Base-by-base conservation (phyloP, 805 yeast genomes). In the Monosporozyma unispora region DNA sequence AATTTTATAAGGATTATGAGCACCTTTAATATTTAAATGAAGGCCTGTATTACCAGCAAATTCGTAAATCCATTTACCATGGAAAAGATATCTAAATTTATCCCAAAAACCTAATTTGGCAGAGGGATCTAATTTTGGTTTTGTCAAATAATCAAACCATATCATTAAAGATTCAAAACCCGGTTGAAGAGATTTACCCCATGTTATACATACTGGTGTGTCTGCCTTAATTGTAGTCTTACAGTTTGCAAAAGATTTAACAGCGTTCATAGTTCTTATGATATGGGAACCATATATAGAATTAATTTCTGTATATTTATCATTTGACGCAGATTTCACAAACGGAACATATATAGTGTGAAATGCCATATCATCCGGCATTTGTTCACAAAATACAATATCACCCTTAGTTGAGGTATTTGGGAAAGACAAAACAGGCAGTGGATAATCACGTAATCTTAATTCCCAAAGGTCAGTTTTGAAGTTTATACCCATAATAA, bases 51-150 rank as follows among this genome's bases (percentile, higher is more conserved):
- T 50, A 46, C 73, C 69, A 2, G 69, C 61, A 52, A 82, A 72
- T 21, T 72, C 62, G 54, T 80, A 77, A 3, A 58, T 66, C 54
- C 79, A 67, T 44, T 63, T 69, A 3, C 84, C 84, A 53, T 81
- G 87, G 19, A 77, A 57, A 7, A 77, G 57, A 21, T 78, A 67
- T 2, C 84, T 71, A 39, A 80, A 59, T 54, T 82, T 82, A 63
- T 82, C 89, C 89, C 89, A 82, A 56, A 82, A 80, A 4, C 89
- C 89, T 7, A 82, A 57, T 53, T 79, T 79, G 8, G 73, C 68
- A 2, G 86, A 80, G 1, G 79, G 79, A 59, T 82, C 89, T 23
- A 81, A 62, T 2, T 85, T 85, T 1, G 89, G 86, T 57, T 82
- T 82, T 0, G 87, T 80, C 47, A 82, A 72, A 47, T 74, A 78